phyloP scores from a whole-genome alignment of 2,329 filamentous ascomycete species.

The Ophiosphaerella korrae region DNA sequence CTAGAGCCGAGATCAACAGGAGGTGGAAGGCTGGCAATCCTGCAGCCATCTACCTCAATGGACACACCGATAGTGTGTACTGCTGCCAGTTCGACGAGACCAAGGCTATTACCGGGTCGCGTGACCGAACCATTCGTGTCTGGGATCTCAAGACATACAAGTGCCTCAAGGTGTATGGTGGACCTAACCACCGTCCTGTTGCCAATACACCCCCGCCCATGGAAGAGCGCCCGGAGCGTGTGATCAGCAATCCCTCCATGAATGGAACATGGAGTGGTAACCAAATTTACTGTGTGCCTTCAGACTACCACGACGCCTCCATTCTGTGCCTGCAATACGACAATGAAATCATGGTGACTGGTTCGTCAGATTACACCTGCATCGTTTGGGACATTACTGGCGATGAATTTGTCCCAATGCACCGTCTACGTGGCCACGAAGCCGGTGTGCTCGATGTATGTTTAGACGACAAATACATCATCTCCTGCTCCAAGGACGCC shows the following conservation, averaged over 20 bases:
- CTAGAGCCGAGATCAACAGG: conserved; percentile 73
- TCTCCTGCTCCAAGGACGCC: conserved; percentile 95
- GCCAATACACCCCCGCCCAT: conserved; percentile 54
- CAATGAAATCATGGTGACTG: conserved; percentile 88
- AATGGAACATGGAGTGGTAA: conserved; percentile 55
- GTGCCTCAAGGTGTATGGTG: conserved; percentile 84
- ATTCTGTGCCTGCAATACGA: conserved; percentile 97
- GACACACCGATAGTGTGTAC: conserved; percentile 95
- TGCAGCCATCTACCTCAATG: conserved; percentile 84
- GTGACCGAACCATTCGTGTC: conserved; percentile 92
- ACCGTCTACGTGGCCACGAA: conserved; percentile 76
- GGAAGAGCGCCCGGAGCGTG: conserved; percentile 50
- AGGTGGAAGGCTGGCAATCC: conserved; percentile 82
- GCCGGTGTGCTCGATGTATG: conserved; percentile 93
- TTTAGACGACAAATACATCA: conserved; percentile 89
- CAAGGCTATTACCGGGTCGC: conserved; percentile 95
- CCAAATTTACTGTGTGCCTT: conserved; percentile 53
- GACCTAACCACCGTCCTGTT: conserved; percentile 65
- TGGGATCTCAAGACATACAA: conserved; percentile 92
- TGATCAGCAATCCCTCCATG: conserved; percentile 52
- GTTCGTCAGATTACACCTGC: conserved; percentile 88
- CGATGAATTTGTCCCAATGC: conserved; percentile 66
- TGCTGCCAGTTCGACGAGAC: conserved; percentile 97
- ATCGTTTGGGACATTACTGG: conserved; percentile 92
- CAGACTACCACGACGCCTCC: conserved; percentile 80